A percentile compares a stretch with the other conserved stretches of the same genome.
phyloP scores from a whole-genome alignment of 805 yeast genomes.

The Candida ulmi region DNA sequence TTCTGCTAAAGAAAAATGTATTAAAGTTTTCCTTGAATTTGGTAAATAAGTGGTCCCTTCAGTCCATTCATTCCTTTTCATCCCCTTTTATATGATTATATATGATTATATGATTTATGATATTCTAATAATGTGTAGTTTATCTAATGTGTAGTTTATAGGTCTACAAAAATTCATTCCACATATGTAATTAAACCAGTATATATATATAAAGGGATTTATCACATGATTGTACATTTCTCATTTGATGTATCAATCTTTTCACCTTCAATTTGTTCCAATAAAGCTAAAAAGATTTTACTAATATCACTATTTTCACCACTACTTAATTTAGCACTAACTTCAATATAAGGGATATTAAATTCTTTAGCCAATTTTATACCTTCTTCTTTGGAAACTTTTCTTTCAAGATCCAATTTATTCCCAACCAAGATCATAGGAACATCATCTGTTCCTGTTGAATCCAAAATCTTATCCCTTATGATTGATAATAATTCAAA shows the following conservation, averaged over 20 bases:
- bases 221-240: constrained; percentile 44
- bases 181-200: neutral
- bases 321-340: constrained; percentile 74
- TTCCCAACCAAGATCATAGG: constrained; percentile 81
- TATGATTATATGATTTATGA: no score
- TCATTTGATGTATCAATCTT: constrained; percentile 49
- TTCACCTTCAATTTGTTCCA: constrained; percentile 55
- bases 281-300: constrained; percentile 53
- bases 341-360: constrained; percentile 71
- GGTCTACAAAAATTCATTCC: neutral
- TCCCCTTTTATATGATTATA: no score
- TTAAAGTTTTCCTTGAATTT: constrained; percentile 33
- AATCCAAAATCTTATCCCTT: constrained; percentile 77
- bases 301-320: constrained; percentile 71
- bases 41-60: neutral
- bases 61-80: no score
- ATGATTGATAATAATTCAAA: constrained; percentile 73
- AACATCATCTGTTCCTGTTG: constrained; percentile 57
- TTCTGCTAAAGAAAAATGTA: constrained; percentile 51
- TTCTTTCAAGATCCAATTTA: constrained; percentile 65
- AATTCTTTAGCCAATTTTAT: constrained; percentile 56
- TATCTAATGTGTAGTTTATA: no score
- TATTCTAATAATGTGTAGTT: no score
- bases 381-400: constrained; percentile 57
- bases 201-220: neutral